A percentile compares a stretch with the other conserved stretches of the same genome.
Conservation (phyloP, 805 yeast genomes). For the Candida stauntonica region DNA sequence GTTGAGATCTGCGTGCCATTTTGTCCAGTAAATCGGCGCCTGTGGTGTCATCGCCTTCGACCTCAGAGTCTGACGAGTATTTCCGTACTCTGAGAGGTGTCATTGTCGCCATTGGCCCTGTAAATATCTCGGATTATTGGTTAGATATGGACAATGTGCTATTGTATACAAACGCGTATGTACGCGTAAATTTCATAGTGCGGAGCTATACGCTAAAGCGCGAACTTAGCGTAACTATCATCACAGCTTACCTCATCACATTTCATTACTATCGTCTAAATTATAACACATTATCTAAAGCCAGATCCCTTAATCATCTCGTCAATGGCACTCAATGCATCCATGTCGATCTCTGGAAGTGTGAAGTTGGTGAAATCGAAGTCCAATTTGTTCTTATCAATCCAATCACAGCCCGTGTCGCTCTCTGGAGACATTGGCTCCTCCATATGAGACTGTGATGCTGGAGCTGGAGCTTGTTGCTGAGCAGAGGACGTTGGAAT, state of each 20-base stretch:
- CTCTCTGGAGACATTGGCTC: conserved; percentile 16
- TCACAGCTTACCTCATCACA: too few relatives aligned
- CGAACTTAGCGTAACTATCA: too few relatives aligned
- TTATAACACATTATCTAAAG: conserved; percentile 1
- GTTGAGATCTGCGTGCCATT: conserved; percentile 5
- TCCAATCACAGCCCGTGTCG: conserved; percentile 58
- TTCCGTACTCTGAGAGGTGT: conserved; percentile 3
- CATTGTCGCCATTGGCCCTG: not conserved
- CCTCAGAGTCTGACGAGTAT: conserved; percentile 1
- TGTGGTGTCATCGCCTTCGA: conserved; percentile 3
- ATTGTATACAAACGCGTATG: too few relatives aligned
- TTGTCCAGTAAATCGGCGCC: conserved; percentile 5
- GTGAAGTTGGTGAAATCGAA: conserved; percentile 28
- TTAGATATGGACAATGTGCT: too few relatives aligned
- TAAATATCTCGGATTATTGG: too few relatives aligned
- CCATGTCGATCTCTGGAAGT: conserved; percentile 25
- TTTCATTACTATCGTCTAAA: not conserved
- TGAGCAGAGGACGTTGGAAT: conserved; percentile 6
- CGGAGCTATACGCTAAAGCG: too few relatives aligned
- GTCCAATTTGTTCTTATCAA: conserved; percentile 43
- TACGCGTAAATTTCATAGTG: too few relatives aligned
- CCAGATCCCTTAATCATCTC: conserved; percentile 22
- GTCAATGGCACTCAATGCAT: conserved; percentile 24
- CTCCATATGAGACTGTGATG: not conserved
- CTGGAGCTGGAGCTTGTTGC: not conserved